phyloP scores from a whole-genome alignment of 176 grass and related monocot genomes.

The Ensete glaucum region DNA sequence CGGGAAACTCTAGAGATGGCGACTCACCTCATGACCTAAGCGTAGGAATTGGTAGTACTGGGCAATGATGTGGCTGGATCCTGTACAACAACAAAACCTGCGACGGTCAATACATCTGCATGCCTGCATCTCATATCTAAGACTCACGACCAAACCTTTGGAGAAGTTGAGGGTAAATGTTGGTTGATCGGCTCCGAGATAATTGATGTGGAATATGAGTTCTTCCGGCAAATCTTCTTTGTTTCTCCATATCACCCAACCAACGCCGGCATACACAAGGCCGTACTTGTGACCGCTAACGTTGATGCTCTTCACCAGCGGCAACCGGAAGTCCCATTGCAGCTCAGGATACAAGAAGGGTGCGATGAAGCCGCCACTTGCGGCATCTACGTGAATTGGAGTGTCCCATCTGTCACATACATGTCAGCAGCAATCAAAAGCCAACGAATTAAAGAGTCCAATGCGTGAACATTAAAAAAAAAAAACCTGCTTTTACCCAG shows the following conservation, averaged over 20 bases:
- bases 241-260: conserved; percentile 78
- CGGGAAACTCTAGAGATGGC: background rate
- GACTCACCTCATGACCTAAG: conserved; percentile 52
- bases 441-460: background rate
- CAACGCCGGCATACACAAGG: conserved; percentile 66
- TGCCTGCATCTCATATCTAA: background rate
- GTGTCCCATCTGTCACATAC: conserved; percentile 44
- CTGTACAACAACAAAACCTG: conserved; percentile 21
- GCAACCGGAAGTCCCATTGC: conserved; percentile 69
- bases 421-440: background rate
- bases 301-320: conserved; percentile 77
- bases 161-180: conserved; percentile 89
- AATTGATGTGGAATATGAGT: conserved; percentile 84
- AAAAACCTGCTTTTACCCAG: conserved; percentile 33
- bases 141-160: conserved; percentile 29
- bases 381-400: conserved; percentile 73
- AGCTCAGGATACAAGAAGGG: conserved; percentile 60
- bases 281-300: conserved; percentile 83
- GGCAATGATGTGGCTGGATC: conserved; percentile 72
- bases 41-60: conserved; percentile 84
- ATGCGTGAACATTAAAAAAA: background rate
- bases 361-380: conserved; percentile 74
- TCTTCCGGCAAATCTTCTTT: conserved; percentile 71
- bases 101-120: background rate
- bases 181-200: conserved; percentile 69